These are phyloP conservation scores for Venturiaceae sp. DNA, from an alignment of 2,329 filamentous ascomycete genomes.

Conservation along the genomic window DNA sequence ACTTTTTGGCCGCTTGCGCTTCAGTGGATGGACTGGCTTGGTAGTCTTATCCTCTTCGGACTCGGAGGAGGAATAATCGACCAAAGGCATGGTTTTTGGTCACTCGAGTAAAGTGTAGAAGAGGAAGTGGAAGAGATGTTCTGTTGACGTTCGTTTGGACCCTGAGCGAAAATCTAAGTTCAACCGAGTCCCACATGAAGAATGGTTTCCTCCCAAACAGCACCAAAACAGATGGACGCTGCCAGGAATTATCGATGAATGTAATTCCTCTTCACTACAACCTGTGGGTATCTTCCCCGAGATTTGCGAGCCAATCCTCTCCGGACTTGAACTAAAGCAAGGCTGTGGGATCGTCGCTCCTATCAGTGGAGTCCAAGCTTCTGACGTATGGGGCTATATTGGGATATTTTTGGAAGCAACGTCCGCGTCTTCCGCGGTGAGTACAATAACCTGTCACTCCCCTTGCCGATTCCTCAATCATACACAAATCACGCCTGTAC, in stretches of 20 bases:
- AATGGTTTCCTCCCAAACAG: no score
- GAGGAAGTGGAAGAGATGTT: not conserved
- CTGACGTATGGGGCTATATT: not conserved
- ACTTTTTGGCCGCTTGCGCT: constrained; percentile 13
- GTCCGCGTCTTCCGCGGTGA: no score
- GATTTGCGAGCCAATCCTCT: no score
- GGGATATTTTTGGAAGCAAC: not conserved
- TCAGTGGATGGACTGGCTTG: not conserved
- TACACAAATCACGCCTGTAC: not conserved
- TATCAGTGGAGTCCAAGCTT: not conserved
- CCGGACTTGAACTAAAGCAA: no score
- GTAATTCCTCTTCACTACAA: no score
- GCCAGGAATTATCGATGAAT: no score
- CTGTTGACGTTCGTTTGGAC: no score
- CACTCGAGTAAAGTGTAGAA: not conserved
- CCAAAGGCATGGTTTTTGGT: constrained; percentile 27
- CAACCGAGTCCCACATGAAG: no score
- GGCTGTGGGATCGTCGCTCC: not conserved
- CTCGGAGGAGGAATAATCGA: constrained; percentile 54
- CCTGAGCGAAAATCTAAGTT: no score
- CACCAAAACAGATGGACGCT: no score
- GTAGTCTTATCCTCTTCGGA: constrained; percentile 14
- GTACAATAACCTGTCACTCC: not conserved
- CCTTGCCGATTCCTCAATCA: not conserved
- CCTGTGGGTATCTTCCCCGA: no score